A percentile compares a stretch with the other conserved stretches of the same genome.
Evolutionary conservation across 495 filamentous ascomycete genomes (phyloP).

Genomic region (Aspergillus sclerotioniger): DNA sequence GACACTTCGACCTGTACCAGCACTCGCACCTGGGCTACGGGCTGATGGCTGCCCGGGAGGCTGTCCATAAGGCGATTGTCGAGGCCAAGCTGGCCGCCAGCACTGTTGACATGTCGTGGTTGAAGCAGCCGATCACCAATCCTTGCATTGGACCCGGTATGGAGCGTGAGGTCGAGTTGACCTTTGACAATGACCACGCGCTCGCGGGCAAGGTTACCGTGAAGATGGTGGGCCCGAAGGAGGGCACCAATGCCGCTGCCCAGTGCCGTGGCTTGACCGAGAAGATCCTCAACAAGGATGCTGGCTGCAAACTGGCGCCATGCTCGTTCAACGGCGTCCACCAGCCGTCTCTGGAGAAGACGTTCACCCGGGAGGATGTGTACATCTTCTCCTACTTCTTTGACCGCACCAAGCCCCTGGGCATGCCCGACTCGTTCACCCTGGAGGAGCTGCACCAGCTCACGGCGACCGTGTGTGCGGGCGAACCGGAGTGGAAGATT

Average conservation of each 20-base stretch:
- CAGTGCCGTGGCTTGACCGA: slow-evolving; percentile 90
- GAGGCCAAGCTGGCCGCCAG: slow-evolving; percentile 55
- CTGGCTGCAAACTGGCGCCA: slow-evolving; percentile 74
- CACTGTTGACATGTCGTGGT: slow-evolving; percentile 52
- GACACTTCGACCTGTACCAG: slow-evolving; percentile 92
- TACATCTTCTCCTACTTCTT: slow-evolving; percentile 98
- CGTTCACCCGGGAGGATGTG: slow-evolving; percentile 86
- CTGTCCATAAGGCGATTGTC: slow-evolving; percentile 72
- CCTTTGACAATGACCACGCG: slow-evolving; percentile 58
- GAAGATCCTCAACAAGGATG: slow-evolving; percentile 85
- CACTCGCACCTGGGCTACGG: slow-evolving; percentile 97
- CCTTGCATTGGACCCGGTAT: slow-evolving; percentile 87
- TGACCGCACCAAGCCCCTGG: slow-evolving; percentile 85
- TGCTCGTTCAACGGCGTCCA: slow-evolving; percentile 98
- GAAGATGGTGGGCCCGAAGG: slow-evolving; percentile 80
- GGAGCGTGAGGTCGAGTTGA: slow-evolving; percentile 64
- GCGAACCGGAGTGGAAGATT: slow-evolving; percentile 70
- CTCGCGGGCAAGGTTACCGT: slow-evolving; percentile 63
- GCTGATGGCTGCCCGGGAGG: slow-evolving; percentile 87
- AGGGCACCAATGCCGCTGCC: slow-evolving; percentile 60
- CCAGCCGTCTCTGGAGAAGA: slow-evolving; percentile 89
- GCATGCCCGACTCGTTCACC: slow-evolving; percentile 95
- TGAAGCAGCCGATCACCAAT: slow-evolving; percentile 66
- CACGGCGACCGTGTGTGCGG: slow-evolving; percentile 78
- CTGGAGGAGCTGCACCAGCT: slow-evolving; percentile 82